Evolutionary conservation across 1,139 yeast species (phyloP).

Genomic region (Sugiyamaella pinicola): DNA sequence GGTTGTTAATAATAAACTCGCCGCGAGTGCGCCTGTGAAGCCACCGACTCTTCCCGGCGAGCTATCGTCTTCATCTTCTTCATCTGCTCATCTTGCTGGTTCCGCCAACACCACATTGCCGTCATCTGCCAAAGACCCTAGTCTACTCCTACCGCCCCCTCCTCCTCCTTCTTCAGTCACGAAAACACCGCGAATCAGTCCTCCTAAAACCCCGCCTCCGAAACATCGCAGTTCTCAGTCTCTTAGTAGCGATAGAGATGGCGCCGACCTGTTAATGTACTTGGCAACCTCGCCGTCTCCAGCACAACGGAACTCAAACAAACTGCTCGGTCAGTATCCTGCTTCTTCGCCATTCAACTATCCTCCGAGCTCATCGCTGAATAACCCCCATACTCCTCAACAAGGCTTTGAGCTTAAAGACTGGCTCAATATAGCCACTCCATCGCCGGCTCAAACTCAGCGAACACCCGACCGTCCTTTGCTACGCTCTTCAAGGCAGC

Average conservation of each 20-base stretch:
- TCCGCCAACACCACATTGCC: background rate
- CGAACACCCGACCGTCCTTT: conserved; percentile 27
- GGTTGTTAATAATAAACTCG: background rate
- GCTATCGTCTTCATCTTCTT: background rate
- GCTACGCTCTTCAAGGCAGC: conserved; percentile 28
- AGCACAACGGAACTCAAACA: conserved; percentile 40
- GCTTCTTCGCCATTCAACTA: conserved; percentile 26
- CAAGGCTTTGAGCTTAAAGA: conserved; percentile 81
- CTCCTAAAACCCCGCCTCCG: conserved; percentile 35
- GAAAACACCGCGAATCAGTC: conserved; percentile 24
- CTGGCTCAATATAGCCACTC: conserved; percentile 75
- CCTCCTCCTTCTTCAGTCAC: background rate
- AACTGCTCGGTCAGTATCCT: conserved; percentile 21
- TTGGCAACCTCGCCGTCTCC: conserved; percentile 88
- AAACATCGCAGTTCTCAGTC: conserved; percentile 30
- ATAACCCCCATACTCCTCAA: conserved; percentile 41
- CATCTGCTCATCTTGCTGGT: background rate
- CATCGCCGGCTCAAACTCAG: conserved; percentile 53
- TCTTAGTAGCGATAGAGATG: conserved; percentile 56
- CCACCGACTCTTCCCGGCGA: conserved; percentile 14
- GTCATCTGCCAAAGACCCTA: background rate
- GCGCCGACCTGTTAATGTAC: conserved; percentile 79
- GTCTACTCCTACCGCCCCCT: conserved; percentile 14
- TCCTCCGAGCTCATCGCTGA: conserved; percentile 22
- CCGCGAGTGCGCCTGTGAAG: background rate